Evolutionary conservation across 306 rosid species (phyloP).

Genomic region (Fragaria vesca): DNA sequence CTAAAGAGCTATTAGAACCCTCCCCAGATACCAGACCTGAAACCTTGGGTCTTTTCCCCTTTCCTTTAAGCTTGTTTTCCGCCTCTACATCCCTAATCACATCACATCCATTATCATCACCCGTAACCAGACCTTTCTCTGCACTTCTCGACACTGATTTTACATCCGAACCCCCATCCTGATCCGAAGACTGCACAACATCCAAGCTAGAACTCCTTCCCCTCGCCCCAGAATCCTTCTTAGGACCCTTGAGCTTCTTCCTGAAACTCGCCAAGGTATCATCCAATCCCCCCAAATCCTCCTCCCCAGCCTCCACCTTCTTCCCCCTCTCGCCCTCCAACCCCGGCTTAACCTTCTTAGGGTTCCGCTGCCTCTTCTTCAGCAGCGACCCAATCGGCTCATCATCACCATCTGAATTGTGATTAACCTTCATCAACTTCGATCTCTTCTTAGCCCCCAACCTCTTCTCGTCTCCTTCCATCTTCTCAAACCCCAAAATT

Average conservation of each 20-base stretch:
- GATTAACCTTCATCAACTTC: conserved; percentile 45
- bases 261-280: conserved; percentile 91
- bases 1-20: conserved; percentile 37
- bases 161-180: conserved; percentile 28
- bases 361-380: conserved; percentile 58
- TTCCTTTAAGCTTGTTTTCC: conserved; percentile 30
- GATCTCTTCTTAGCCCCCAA: conserved; percentile 57
- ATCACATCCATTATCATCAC: conserved; percentile 26
- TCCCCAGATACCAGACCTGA: conserved; percentile 35
- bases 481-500: conserved; percentile 42
- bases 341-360: conserved; percentile 48
- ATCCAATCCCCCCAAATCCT: conserved; percentile 70
- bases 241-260: conserved; percentile 93
- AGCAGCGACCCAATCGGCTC: conserved; percentile 83
- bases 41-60: conserved; percentile 30
- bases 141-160: conserved; percentile 16
- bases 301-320: conserved; percentile 42
- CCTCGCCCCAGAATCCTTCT: conserved; percentile 59
- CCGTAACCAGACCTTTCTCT: conserved; percentile 20
- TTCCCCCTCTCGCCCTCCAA: conserved; percentile 41
- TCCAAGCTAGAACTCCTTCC: conserved; percentile 41
- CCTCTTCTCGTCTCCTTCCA: conserved; percentile 71
- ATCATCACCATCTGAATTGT: conserved; percentile 59
- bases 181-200: conserved; percentile 33
- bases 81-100: conserved; percentile 24